phyloP scores from a whole-genome alignment of 108 stramenopile genomes.

The Skeletonema potamos region DNA sequence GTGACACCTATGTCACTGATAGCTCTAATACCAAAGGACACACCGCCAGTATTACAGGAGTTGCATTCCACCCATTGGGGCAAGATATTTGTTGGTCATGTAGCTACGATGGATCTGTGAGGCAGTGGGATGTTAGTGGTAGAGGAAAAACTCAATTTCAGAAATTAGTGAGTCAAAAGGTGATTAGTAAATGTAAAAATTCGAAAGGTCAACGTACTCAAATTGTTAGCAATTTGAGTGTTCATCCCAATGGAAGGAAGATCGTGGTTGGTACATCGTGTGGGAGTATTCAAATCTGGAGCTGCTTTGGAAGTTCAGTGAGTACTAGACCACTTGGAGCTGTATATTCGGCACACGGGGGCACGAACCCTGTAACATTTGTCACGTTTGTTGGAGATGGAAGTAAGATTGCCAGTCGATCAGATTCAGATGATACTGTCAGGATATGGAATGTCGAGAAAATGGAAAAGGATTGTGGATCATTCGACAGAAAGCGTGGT shows the following conservation, averaged over 20 bases:
- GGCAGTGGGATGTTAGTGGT: constrained; percentile 86
- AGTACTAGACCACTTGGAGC: constrained; percentile 56
- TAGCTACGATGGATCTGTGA: constrained; percentile 77
- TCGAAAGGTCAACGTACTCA: constrained; percentile 61
- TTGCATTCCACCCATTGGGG: constrained; percentile 87
- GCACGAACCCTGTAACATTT: constrained; percentile 42
- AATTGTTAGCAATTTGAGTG: constrained; percentile 51
- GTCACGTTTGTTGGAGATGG: constrained; percentile 57
- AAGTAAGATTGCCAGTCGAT: constrained; percentile 55
- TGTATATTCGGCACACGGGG: constrained; percentile 56
- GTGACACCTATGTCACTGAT: constrained; percentile 88
- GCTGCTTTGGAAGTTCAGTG: constrained; percentile 40
- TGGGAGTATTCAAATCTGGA: constrained; percentile 87
- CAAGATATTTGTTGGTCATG: constrained; percentile 72
- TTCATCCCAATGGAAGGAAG: constrained; percentile 64
- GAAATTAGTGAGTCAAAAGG: constrained; percentile 75
- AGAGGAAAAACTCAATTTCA: constrained; percentile 75
- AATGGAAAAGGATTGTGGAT: constrained; percentile 31
- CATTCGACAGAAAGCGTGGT: constrained; percentile 25
- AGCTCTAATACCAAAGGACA: constrained; percentile 84
- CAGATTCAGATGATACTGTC: constrained; percentile 54
- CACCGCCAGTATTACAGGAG: constrained; percentile 77
- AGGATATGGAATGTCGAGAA: constrained; percentile 59
- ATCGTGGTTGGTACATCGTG: constrained; percentile 78
- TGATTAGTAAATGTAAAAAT: constrained; percentile 59